Evolutionary conservation across 1,139 yeast genomes (phyloP), one percentile per base, ranked within the genome.

Genomic region (Zygosaccharomyces pseudobailii): DNA sequence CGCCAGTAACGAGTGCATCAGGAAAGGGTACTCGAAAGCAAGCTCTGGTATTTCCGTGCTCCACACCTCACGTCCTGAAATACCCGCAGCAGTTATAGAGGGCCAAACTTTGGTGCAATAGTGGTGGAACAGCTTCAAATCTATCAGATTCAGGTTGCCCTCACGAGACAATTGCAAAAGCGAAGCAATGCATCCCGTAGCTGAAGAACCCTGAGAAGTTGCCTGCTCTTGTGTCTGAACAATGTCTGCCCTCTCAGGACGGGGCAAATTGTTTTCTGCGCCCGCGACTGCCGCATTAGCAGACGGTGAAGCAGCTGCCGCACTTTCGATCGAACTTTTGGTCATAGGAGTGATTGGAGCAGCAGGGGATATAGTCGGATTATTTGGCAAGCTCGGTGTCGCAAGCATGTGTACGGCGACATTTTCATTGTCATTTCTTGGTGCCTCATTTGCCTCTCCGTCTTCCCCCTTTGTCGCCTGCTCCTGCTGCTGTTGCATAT

Each of bases 1-100:
- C 13, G 96, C 95, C 47, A 90, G 71, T 3, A 90, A 74, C 1
- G 95, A 82, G 66, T 90, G 97, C 97, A 90, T 89, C 55, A 90
- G 71, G 59, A 87, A 89, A 17, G 96, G 96, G 65, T 84, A 84
- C 50, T 84, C 80, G 67, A 90, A 88, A 6, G 97, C 96, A 51
- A 90, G 71, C 72, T 82, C 79, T 1, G 97, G 96, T 17, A 90
- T 87, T 57, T 87, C 95, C 44, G 78, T 79, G 47, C 82, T 80
- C 97, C 97, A 90, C 32, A 90, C 85, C 55, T 84, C 79, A 30
- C 87, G 82, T 55, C 86, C 95, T 19, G 94, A 84, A 32, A 89
- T 87, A 2, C 96, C 96, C 0, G 96, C 95, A 1, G 85, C 87
- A 0, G 95, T 86, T 42, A 90, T 87, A 1, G 97, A 87, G 40